A percentile compares a stretch with the other conserved stretches of the same genome.
These are phyloP conservation scores for Nemania abortiva DNA, from an alignment of 2,329 filamentous ascomycete genomes.

Conservation along the genomic window DNA sequence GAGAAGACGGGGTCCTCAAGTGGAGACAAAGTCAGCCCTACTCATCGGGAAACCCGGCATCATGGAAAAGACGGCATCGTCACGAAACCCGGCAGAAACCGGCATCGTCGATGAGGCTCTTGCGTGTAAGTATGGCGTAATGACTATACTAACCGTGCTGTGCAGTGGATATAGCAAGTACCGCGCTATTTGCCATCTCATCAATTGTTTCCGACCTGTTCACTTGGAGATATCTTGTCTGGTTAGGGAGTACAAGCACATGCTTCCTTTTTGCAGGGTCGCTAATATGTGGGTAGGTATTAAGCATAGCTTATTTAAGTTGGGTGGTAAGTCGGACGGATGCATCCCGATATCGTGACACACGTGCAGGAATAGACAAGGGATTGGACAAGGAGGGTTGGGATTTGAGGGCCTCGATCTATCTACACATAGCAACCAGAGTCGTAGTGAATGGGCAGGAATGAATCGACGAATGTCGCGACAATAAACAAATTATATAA, in stretches of 20 bases:
- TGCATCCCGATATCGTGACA: background rate
- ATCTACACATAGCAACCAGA: too few species aligned
- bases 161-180: too few species aligned
- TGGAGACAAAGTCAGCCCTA: slow-evolving; percentile 39
- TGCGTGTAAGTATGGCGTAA: background rate
- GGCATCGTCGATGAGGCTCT: slow-evolving; percentile 12
- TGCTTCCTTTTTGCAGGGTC: too few species aligned
- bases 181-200: too few species aligned
- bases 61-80: slow-evolving; percentile 30
- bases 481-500: too few species aligned
- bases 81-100: slow-evolving; percentile 5
- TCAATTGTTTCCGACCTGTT: too few species aligned
- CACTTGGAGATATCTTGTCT: too few species aligned
- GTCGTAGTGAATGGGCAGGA: too few species aligned
- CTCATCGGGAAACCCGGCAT: slow-evolving; percentile 35
- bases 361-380: background rate
- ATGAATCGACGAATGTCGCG: too few species aligned
- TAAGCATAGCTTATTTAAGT: background rate
- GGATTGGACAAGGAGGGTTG: background rate
- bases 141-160: background rate
- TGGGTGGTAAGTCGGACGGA: background rate
- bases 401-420: background rate
- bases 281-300: background rate
- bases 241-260: background rate
- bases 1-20: slow-evolving; percentile 12